Percentiles rank a stretch among this genome's conserved stretches.
phyloP scores from a whole-genome alignment of 1,284 basidiomycete genomes.

The Tilletia setariae region DNA sequence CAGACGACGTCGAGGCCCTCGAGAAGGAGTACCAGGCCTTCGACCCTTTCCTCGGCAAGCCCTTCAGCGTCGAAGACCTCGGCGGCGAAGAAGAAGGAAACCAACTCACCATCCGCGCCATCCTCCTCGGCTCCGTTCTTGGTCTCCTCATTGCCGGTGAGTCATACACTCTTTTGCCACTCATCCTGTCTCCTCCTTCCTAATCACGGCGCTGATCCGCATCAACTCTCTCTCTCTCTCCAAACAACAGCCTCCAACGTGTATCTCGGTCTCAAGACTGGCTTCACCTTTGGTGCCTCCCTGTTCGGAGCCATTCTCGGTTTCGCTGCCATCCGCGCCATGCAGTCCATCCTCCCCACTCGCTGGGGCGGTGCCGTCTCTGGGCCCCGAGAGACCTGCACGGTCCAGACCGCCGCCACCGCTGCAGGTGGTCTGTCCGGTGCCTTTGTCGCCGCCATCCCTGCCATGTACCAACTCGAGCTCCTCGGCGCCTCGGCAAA shows the following conservation, averaged over 20 bases:
- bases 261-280: constrained; percentile 69
- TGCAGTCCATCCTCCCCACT: constrained; percentile 61
- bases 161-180: neutral
- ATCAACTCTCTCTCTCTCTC: too few relatives aligned
- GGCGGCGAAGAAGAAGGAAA: constrained; percentile 28
- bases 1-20: neutral
- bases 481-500: constrained; percentile 31
- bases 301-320: constrained; percentile 68
- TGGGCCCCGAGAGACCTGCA: constrained; percentile 68
- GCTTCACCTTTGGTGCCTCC: constrained; percentile 64
- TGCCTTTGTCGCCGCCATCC: constrained; percentile 66
- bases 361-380: constrained; percentile 64
- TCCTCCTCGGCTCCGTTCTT: constrained; percentile 65
- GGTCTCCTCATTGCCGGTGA: constrained; percentile 60
- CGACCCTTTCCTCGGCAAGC: constrained; percentile 29
- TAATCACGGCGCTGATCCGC: neutral
- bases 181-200: neutral
- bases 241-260: constrained; percentile 66
- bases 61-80: constrained; percentile 34
- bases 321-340: constrained; percentile 65
- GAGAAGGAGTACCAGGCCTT: constrained; percentile 5
- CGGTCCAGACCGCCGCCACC: constrained; percentile 45
- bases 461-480: constrained; percentile 64
- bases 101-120: constrained; percentile 57
- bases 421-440: constrained; percentile 57